A percentile compares a stretch with the other conserved stretches of the same genome.
phyloP scores from a whole-genome alignment of 768 basidiomycete genomes.

The Amanita fuliginea region DNA sequence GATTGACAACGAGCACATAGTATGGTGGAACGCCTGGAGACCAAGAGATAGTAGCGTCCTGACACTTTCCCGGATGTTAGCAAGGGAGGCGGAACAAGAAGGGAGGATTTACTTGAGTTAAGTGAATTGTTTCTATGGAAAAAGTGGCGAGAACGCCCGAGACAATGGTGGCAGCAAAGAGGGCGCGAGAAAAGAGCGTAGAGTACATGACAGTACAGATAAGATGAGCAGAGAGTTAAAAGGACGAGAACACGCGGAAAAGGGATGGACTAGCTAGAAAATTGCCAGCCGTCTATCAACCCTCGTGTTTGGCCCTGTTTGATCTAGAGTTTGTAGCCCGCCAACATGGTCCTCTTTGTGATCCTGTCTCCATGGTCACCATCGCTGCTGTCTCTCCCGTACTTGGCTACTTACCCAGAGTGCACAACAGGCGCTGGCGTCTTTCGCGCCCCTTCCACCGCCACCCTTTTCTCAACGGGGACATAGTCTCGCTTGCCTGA shows the following conservation, averaged over 20 bases:
- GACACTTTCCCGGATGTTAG: conserved; percentile 34
- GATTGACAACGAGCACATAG: conserved; percentile 44
- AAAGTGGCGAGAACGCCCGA: conserved; percentile 43
- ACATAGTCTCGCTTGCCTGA: conserved; percentile 66
- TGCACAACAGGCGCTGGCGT: conserved; percentile 57
- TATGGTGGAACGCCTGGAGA: conserved; percentile 33
- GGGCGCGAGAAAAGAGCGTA: conserved; percentile 65
- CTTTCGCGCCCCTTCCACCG: conserved; percentile 42
- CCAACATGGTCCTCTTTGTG: conserved; percentile 56
- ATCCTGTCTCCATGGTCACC: conserved; percentile 29
- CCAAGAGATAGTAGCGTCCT: conserved; percentile 42
- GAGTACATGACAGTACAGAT: conserved; percentile 51
- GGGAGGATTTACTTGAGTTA: conserved; percentile 39
- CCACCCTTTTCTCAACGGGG: conserved; percentile 44
- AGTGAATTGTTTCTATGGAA: conserved; percentile 35
- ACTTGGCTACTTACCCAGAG: conserved; percentile 52
- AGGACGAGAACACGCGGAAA: conserved; percentile 15
- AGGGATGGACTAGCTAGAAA: conserved; percentile 9
- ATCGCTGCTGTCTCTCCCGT: neutral
- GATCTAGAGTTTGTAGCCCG: conserved; percentile 40
- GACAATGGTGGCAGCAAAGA: conserved; percentile 50
- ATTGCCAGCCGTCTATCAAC: neutral
- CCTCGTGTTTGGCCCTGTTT: conserved; percentile 1
- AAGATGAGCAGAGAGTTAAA: conserved; percentile 18
- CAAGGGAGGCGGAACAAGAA: conserved; percentile 2